Conservation (phyloP, 2,329 filamentous ascomycete genomes). For the Hypoxylon sp. region DNA sequence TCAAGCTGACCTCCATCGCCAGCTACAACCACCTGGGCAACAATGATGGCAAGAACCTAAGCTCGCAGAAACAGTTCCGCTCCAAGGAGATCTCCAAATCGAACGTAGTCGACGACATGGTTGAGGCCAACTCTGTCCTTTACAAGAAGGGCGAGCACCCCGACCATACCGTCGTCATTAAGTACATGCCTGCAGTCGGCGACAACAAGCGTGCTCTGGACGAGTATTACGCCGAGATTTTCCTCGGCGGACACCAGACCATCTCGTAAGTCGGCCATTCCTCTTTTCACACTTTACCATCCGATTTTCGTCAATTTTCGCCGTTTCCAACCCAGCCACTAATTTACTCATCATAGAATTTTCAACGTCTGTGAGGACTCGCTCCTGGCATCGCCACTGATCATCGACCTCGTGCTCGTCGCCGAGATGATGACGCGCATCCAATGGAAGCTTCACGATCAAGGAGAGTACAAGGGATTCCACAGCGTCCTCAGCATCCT, state of each 20-base stretch:
- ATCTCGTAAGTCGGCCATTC: slow-evolving; percentile 75
- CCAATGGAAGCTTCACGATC: slow-evolving; percentile 79
- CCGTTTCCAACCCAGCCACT: background rate
- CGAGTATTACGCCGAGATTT: slow-evolving; percentile 99
- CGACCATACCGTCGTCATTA: slow-evolving; percentile 99
- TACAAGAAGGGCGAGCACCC: slow-evolving; percentile 95
- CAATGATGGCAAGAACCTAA: slow-evolving; percentile 99
- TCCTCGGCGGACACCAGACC: slow-evolving; percentile 98
- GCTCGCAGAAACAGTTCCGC: slow-evolving; percentile 97
- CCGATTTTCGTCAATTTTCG: background rate
- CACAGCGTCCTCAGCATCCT: slow-evolving; percentile 97
- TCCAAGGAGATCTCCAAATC: slow-evolving; percentile 99
- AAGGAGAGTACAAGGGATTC: slow-evolving; percentile 88
- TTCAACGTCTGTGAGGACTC: slow-evolving; percentile 99
- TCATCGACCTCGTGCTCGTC: slow-evolving; percentile 94
- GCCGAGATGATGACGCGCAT: slow-evolving; percentile 99
- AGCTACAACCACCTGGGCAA: slow-evolving; percentile 99
- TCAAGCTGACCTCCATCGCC: slow-evolving; percentile 98
- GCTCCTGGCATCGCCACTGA: slow-evolving; percentile 92
- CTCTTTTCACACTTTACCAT: background rate
- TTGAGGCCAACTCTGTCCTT: slow-evolving; percentile 91
- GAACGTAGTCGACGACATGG: slow-evolving; percentile 99
- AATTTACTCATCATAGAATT: slow-evolving; percentile 75
- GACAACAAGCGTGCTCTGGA: slow-evolving; percentile 99
- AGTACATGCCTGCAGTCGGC: slow-evolving; percentile 99